Evolutionary conservation across 1,139 yeast species (phyloP).

Genomic region (Debaryomyces sp.): DNA sequence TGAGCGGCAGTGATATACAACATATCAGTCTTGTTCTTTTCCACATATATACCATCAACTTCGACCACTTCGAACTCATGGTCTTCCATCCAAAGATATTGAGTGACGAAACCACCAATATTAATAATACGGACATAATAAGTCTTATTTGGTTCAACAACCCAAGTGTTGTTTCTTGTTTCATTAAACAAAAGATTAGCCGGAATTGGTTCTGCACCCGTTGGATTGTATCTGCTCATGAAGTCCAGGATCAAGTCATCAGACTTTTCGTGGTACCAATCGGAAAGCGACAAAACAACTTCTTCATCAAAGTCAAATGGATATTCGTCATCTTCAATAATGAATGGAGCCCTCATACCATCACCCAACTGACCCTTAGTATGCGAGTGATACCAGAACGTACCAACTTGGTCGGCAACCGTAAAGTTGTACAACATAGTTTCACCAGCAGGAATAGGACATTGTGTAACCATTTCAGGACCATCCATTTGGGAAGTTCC

Average conservation of each 20-base stretch:
- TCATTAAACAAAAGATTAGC: slow-evolving; percentile 67
- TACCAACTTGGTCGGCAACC: slow-evolving; percentile 66
- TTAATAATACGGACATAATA: slow-evolving; percentile 66
- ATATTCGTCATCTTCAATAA: slow-evolving; percentile 62
- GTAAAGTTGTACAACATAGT: slow-evolving; percentile 67
- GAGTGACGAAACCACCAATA: slow-evolving; percentile 73
- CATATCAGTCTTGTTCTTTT: slow-evolving; percentile 58
- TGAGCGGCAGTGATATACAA: slow-evolving; percentile 73
- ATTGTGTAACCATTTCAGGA: slow-evolving; percentile 75
- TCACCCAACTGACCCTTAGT: slow-evolving; percentile 76
- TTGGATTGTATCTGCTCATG: slow-evolving; percentile 68
- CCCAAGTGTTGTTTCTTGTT: slow-evolving; percentile 57
- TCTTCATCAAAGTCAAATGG: slow-evolving; percentile 67
- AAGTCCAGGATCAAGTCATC: slow-evolving; percentile 48
- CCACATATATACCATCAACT: slow-evolving; percentile 70
- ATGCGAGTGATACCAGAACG: slow-evolving; percentile 86
- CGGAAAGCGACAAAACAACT: slow-evolving; percentile 55
- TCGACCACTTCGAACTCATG: slow-evolving; percentile 70
- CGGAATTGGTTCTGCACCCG: slow-evolving; percentile 84
- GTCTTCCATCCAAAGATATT: slow-evolving; percentile 66
- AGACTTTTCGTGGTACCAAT: slow-evolving; percentile 61
- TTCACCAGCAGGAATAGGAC: slow-evolving; percentile 72
- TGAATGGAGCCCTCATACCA: slow-evolving; percentile 73
- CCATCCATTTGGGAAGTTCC: slow-evolving; percentile 73
- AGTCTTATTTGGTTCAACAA: slow-evolving; percentile 61